These are phyloP conservation scores for Cephalotrichum gorgonifer DNA, from an alignment of 2,329 filamentous ascomycete species.

Conservation along the genomic window DNA sequence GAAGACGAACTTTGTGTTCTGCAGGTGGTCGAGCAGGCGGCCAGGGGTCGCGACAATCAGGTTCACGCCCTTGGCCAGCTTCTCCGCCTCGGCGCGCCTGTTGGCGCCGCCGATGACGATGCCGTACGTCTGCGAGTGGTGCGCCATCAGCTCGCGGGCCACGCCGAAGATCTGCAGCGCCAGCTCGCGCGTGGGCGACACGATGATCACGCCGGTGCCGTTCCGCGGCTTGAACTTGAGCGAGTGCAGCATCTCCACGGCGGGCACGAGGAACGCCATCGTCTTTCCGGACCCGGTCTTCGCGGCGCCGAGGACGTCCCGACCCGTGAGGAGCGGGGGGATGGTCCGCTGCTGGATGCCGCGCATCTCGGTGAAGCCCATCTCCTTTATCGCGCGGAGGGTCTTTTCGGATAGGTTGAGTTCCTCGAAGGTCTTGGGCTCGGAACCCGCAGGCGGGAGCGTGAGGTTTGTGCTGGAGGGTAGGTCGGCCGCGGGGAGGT, in stretches of 20 bases:
- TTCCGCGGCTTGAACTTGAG: slow-evolving; percentile 92
- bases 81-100: slow-evolving; percentile 80
- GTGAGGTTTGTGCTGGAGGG: slow-evolving; percentile 30
- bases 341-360: slow-evolving; percentile 85
- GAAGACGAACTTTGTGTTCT: slow-evolving; percentile 78
- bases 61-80: slow-evolving; percentile 90
- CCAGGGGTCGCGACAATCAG: slow-evolving; percentile 90
- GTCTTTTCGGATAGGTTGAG: slow-evolving; percentile 82
- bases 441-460: slow-evolving; percentile 44
- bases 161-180: slow-evolving; percentile 96
- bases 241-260: slow-evolving; percentile 83
- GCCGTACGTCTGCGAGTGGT: slow-evolving; percentile 89
- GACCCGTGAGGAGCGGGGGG: slow-evolving; percentile 76
- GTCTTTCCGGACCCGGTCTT: slow-evolving; percentile 98
- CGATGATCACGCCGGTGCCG: slow-evolving; percentile 82
- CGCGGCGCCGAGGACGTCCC: slow-evolving; percentile 87
- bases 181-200: slow-evolving; percentile 87
- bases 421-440: slow-evolving; percentile 65
- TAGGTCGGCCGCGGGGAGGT: slow-evolving; percentile 15
- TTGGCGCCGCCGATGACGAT: slow-evolving; percentile 97
- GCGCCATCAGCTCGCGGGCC: slow-evolving; percentile 81
- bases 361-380: slow-evolving; percentile 94
- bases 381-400: slow-evolving; percentile 75
- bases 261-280: slow-evolving; percentile 85
- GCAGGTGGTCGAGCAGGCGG: slow-evolving; percentile 83